phyloP scores from a whole-genome alignment of 2,329 filamentous ascomycete species.

The Cercospora sojina region DNA sequence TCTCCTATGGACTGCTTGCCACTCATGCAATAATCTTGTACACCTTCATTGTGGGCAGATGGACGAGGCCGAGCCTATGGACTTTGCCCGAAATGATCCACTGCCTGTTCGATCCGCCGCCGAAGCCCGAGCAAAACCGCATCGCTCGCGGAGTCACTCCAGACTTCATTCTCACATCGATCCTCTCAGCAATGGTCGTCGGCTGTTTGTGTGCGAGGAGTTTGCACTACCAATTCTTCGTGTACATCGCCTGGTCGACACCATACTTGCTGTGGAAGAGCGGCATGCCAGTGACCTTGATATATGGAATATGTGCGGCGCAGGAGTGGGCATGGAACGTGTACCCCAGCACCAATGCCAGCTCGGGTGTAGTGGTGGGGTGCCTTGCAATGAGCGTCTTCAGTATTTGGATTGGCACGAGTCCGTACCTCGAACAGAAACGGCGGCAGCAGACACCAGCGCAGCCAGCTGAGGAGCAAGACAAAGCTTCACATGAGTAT shows the following conservation, averaged over 20 bases:
- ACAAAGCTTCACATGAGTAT: constrained; percentile 12
- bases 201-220: constrained; percentile 84
- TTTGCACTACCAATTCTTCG: constrained; percentile 93
- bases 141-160: constrained; percentile 63
- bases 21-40: constrained; percentile 65
- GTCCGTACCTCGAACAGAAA: constrained; percentile 15
- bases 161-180: constrained; percentile 70
- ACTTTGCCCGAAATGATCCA: constrained; percentile 56
- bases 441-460: constrained; percentile 5
- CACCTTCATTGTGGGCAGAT: constrained; percentile 65
- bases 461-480: not conserved
- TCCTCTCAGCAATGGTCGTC: constrained; percentile 73
- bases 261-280: constrained; percentile 84
- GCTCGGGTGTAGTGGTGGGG: constrained; percentile 67
- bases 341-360: constrained; percentile 73
- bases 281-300: constrained; percentile 64
- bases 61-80: constrained; percentile 68
- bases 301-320: constrained; percentile 68
- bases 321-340: constrained; percentile 96
- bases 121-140: constrained; percentile 54
- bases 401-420: constrained; percentile 53
- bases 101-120: constrained; percentile 48
- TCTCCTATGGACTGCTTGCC: constrained; percentile 66
- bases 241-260: constrained; percentile 85
- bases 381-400: constrained; percentile 66